phyloP scores from a whole-genome alignment of 306 rosid species.

The Rosa persica region DNA sequence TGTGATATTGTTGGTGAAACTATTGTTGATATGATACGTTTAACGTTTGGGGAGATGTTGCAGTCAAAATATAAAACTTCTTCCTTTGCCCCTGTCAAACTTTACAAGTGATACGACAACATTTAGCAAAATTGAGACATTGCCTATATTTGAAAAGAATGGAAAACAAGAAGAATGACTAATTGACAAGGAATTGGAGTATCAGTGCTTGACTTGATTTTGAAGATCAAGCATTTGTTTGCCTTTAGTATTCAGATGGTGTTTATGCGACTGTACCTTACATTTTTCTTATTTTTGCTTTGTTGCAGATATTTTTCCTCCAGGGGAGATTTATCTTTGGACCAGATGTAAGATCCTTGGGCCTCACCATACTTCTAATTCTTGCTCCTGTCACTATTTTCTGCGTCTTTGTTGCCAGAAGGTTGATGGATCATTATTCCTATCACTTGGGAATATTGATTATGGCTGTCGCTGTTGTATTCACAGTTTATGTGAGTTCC shows the following conservation, averaged over 20 bases:
- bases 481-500: constrained; percentile 74
- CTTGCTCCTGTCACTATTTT: constrained; percentile 81
- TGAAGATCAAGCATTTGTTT: neutral
- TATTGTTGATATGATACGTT: neutral
- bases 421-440: constrained; percentile 69
- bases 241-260: neutral
- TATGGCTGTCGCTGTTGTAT: constrained; percentile 60
- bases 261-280: neutral
- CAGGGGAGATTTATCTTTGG: constrained; percentile 95
- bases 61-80: neutral
- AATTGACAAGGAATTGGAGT: neutral
- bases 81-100: neutral
- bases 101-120: neutral
- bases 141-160: neutral
- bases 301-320: constrained; percentile 84
- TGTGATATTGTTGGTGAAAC: neutral
- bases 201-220: neutral
- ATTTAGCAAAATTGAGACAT: neutral
- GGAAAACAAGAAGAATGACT: neutral
- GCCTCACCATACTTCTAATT: constrained; percentile 74
- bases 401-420: constrained; percentile 88
- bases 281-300: constrained; percentile 3
- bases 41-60: neutral
- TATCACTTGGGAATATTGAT: constrained; percentile 69
- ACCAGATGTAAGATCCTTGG: constrained; percentile 97